Base-by-base conservation (phyloP, 2,329 filamentous ascomycete genomes). In the Xylariaceae sp. region DNA sequence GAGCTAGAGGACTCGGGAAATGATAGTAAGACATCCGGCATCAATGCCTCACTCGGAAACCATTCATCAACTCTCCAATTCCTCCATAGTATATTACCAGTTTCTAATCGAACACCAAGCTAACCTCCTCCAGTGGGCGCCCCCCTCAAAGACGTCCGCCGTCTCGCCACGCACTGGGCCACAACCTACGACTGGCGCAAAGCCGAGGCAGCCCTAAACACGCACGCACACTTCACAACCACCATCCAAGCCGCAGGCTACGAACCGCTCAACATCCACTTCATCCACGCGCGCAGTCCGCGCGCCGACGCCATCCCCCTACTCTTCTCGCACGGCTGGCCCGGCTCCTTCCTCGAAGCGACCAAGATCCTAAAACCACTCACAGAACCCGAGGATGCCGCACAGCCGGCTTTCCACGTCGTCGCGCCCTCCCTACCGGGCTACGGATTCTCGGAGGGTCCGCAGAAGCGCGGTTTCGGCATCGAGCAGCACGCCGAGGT, bases 301-400 rank as follows among this genome's bases (percentile, higher is more conserved):
- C 87, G 67, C 60, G 77, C 82, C 13, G 73, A 73, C 41, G 63
- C 64, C 8, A 68, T 71, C 13, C 67, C 68, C 35, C 13, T 71
- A 57, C 45, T 68, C 34, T 58, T 69, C 63, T 35, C 73, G 71
- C 54, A 72, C 59, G 66, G 71, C 45, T 72, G 81, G 78, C 85
- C 85, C 0, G 84, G 84, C 1, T 82, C 77, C 48, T 87, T 85
- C 69, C 68, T 85, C 53, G 83, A 87, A 69, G 81, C 82, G n/a
- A 74, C 72, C 5, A 85, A 83, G 66, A 70, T 87, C 35, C 73
- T 88, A 3, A 72, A 71, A 1, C 69, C 71, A 23, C 67, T 75
- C 4, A 59, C 67, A 1, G 58, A 58, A 34, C 60, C 60, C 2
- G 44, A 3, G 17, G 59, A 65, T 30, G 34, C 39, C 0, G 37